A percentile compares a stretch with the other conserved stretches of the same genome.
Evolutionary conservation across 192 early-diverging fungal species (phyloP).

Genomic region (Rhizophlyctis rosea): DNA sequence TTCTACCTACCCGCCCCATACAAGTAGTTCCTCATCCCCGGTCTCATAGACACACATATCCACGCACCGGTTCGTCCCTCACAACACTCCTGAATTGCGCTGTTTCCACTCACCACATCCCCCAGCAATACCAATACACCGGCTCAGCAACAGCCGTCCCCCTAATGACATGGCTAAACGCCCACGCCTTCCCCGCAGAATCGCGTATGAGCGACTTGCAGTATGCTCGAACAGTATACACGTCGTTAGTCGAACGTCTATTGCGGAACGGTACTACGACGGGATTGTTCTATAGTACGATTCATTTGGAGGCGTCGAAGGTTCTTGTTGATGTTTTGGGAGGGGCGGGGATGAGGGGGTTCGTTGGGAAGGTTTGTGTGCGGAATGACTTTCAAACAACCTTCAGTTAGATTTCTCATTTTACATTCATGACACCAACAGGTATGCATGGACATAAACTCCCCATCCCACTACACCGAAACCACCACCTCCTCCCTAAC

Average conservation of each 20-base stretch:
- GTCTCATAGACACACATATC: conserved; percentile 94
- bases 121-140: conserved; percentile 81
- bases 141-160: conserved; percentile 89
- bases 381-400: conserved; percentile 91
- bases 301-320: conserved; percentile 76
- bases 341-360: no score
- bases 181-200: conserved; percentile 88
- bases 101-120: no score
- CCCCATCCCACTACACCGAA: conserved; percentile 71
- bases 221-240: conserved; percentile 69
- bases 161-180: conserved; percentile 84
- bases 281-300: conserved; percentile 88
- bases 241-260: conserved; percentile 64
- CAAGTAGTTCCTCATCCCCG: no score
- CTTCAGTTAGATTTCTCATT: no score
- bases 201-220: conserved; percentile 61
- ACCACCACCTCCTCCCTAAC: conserved; percentile 57
- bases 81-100: no score
- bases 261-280: conserved; percentile 85
- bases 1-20: no score
- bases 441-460: conserved; percentile 93
- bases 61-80: no score
- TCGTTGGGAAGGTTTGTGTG: no score
- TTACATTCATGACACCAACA: no score
- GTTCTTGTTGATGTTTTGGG: conserved; percentile 70